Evolutionary conservation across 306 rosid species (phyloP).

Genomic region (Quercus gilva): DNA sequence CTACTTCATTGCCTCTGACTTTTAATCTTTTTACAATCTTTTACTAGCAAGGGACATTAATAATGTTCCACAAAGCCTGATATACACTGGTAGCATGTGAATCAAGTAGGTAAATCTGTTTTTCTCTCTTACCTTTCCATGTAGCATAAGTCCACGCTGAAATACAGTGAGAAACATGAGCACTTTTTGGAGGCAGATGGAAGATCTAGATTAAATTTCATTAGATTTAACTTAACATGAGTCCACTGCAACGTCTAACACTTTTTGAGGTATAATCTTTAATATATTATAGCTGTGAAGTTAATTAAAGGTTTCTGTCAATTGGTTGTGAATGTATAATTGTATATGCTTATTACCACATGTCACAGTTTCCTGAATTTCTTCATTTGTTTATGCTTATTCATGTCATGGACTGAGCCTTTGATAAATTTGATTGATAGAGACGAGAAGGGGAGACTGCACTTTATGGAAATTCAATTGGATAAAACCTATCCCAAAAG

Average conservation of each 20-base stretch:
- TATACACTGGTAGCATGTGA: background rate
- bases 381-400: background rate
- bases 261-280: background rate
- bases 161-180: background rate
- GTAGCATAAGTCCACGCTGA: background rate
- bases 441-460: constrained; percentile 29
- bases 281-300: background rate
- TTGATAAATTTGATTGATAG: constrained; percentile 12
- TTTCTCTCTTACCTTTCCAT: background rate
- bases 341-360: background rate
- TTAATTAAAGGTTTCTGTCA: background rate
- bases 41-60: background rate
- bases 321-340: background rate
- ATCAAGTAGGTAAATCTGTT: background rate
- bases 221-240: background rate
- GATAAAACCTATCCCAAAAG: constrained; percentile 32
- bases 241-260: background rate
- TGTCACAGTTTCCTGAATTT: background rate
- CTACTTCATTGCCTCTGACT: background rate
- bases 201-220: background rate
- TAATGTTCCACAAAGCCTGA: background rate
- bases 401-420: background rate
- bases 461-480: constrained; percentile 29
- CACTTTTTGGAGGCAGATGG: background rate
- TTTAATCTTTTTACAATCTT: background rate